Evolutionary conservation across 2,329 filamentous ascomycete genomes (phyloP), one percentile per base, ranked within the genome.

Genomic region (Colletotrichum lindemuthianum): DNA sequence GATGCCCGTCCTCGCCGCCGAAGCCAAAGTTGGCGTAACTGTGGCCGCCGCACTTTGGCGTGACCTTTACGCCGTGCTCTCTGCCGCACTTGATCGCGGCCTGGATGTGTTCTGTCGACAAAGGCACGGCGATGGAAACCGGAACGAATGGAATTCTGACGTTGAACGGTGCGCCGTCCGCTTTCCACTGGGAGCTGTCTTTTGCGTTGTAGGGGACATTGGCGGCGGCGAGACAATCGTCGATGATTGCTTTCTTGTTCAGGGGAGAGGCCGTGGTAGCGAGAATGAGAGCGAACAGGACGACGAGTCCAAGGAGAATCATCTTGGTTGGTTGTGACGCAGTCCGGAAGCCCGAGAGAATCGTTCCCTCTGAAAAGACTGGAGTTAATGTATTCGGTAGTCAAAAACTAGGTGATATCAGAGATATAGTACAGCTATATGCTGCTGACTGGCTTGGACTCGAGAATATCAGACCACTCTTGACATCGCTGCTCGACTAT

Each of bases 41-140:
- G 69, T 87, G 84, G 0, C 84, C 85, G 11, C 85, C 85, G 41
- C 79, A 78, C 64, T 80, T 81, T 3, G 84, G 76, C 47, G 84
- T 83, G 3, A 87, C 81, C 51, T 84, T 82, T 33, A 83, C 72
- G 10, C 73, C 73, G 47, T 72, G 66, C 32, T 77, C 68, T 1
- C 71, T 70, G 1, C 82, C 84, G 60, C 83, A 86, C 45, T 73
- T 72, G 12, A 87, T 77, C 4, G 83, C 78, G 4, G 73, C 74
- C 6, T 80, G 73, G 13, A 86, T 76, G 8, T 85, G 77, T 6
- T 75, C 66, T 1, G 75, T 69, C 6, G 72, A 76, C 1, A 65
- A 70, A 4, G 77, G 74, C 0, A 76, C 60, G 2, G 71, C 74
- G 12, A 78, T 71, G 33, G 73, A 74, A 0, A 69, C 70, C 0